phyloP scores from a whole-genome alignment of 352 stramenopile species.

The Phytopythium montanum region DNA sequence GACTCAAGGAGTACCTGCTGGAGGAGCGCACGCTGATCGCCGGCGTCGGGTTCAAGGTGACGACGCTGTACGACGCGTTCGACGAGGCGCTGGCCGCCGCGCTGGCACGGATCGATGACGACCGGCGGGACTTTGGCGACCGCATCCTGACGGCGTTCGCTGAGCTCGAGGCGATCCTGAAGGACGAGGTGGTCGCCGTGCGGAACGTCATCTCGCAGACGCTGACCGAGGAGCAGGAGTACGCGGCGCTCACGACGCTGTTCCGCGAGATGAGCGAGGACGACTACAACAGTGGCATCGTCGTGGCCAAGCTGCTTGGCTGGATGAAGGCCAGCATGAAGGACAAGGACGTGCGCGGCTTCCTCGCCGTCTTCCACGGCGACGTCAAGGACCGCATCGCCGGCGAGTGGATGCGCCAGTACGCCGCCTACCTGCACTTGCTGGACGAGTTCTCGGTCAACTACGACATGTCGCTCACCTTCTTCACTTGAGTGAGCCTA shows the following conservation, averaged over 20 bases:
- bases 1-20: slow-evolving; percentile 63
- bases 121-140: slow-evolving; percentile 37
- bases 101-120: slow-evolving; percentile 48
- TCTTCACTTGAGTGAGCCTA: slow-evolving; percentile 60
- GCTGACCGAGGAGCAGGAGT: slow-evolving; percentile 48
- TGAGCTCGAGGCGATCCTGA: slow-evolving; percentile 50
- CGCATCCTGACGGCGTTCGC: slow-evolving; percentile 42
- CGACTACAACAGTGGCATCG: slow-evolving; percentile 40
- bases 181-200: slow-evolving; percentile 48
- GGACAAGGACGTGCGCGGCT: slow-evolving; percentile 42
- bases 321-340: slow-evolving; percentile 63
- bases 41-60: slow-evolving; percentile 54
- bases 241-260: slow-evolving; percentile 53
- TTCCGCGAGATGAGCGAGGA: slow-evolving; percentile 58
- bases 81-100: slow-evolving; percentile 40
- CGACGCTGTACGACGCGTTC: slow-evolving; percentile 58
- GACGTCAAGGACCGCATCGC: slow-evolving; percentile 53
- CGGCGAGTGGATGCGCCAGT: slow-evolving; percentile 69
- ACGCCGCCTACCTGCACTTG: slow-evolving; percentile 55
- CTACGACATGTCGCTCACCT: slow-evolving; percentile 53
- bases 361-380: slow-evolving; percentile 46
- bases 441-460: slow-evolving; percentile 67
- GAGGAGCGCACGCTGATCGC: slow-evolving; percentile 57
- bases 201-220: slow-evolving; percentile 49
- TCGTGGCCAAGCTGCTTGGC: slow-evolving; percentile 58